Base-by-base conservation (phyloP, 768 basidiomycete genomes). In the Atractiella rhizophila region DNA sequence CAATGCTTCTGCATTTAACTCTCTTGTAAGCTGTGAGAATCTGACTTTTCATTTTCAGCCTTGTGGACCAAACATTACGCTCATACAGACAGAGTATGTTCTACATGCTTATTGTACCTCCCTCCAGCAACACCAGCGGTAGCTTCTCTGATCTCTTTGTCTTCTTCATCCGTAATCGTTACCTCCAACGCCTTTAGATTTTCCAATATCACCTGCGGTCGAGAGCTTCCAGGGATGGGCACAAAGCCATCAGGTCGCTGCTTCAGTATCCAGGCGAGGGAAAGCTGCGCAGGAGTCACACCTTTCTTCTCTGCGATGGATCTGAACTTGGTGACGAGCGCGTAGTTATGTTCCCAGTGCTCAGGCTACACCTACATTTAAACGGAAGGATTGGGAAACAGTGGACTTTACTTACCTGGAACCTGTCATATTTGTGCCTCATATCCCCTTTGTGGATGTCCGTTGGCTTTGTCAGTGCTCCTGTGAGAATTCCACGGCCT, bases 111-210 rank as follows among this genome's bases (percentile, higher is more conserved):
- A n/a, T n/a, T n/a, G n/a, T n/a, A n/a, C n/a, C n/a, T n/a, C n/a
- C n/a, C n/a, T n/a, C n/a, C n/a, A n/a, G n/a, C n/a, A n/a, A n/a
- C n/a, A n/a, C n/a, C n/a, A n/a, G n/a, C n/a, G n/a, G n/a, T n/a
- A n/a, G n/a, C n/a, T n/a, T 56, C 47, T 30, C 63, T 54, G 33
- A 71, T 60, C 38, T 61, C 59, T 35, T 56, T 48, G 35, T 62
- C 31, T 32, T 70, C 70, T 5, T 56, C 56, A 3, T 56, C 46
- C 13, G 60, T 54, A 23, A 72, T 56, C 30, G 48, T 53, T 21
- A 71, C 51, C 27, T 65, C 56, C 25, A 62, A 63, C 0, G 63
- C 64, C n/a, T 52, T 52, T 37, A 64, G 54, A 35, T 68, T 67
- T 48, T 70, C 66, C 29, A 60, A 45, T 13, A 67, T 64, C 25